Evolutionary conservation across 441 rosid genomes (phyloP), one percentile per base, ranked within the genome.

Genomic region (Croton setiger): DNA sequence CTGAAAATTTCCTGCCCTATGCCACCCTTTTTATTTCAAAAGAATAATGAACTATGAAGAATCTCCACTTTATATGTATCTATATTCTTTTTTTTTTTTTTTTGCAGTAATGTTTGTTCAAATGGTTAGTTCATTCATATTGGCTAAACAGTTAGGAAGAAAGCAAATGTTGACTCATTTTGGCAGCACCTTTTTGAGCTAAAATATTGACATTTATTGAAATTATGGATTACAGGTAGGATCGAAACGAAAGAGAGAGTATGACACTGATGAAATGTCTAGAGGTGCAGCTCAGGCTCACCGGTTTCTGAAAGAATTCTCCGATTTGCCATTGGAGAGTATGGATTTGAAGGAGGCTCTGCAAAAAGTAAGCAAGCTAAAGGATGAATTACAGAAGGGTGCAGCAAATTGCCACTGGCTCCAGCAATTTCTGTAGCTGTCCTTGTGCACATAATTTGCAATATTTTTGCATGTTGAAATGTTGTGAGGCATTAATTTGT

Each of bases 331-430:
- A 63, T 74, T 93, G 71, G 97, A 93, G 71, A 86, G 75, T 23
- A 88, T 93, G 96, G 96, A 89, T 73, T 76, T 86, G 82, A 81
- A 87, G 76, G 85, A 96, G 75, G 90, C 91, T 63, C 80, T 86
- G 72, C 80, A 81, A 54, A 81, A 74, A 52, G 82, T 88, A 45
- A 76, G 70, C 66, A 83, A 77, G 80, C 71, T 91, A 82, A 93
- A 82, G 70, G 83, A 74, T 60, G 87, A 82, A 56, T 74, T 96
- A 53, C 85, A 88, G 84, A 91, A 81, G 80, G 95, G 91, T 74
- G 87, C 93, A 18, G 83, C 39, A 21, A 73, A 81, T 72, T 79
- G 81, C 70, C 52, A 64, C 47, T 93, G 99, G 99, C 96, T 91
- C 66, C 77, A 74, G 82, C 97, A 80, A 66, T 88, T 95, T 80